Evolutionary conservation across 495 filamentous ascomycete species (phyloP).

Genomic region (Physcia stellaris): DNA sequence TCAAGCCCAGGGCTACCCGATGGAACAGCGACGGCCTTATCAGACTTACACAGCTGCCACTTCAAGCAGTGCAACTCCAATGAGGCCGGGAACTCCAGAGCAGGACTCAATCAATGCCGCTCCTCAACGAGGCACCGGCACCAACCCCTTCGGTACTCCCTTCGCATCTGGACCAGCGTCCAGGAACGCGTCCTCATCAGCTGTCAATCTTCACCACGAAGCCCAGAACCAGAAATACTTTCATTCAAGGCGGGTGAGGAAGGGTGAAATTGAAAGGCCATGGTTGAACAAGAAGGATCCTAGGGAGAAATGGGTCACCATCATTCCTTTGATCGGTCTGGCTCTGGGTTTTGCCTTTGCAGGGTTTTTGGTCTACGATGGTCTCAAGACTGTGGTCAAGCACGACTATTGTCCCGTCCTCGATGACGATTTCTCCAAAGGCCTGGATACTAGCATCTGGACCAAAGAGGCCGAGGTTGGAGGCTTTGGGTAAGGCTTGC

Average conservation of each 20-base stretch:
- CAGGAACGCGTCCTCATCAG: slow-evolving; percentile 32
- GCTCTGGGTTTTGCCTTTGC: slow-evolving; percentile 49
- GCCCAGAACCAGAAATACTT: slow-evolving; percentile 43
- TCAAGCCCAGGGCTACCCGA: no score
- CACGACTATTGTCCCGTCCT: slow-evolving; percentile 58
- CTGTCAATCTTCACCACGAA: slow-evolving; percentile 18
- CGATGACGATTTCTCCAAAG: slow-evolving; percentile 51
- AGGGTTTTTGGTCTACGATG: slow-evolving; percentile 58
- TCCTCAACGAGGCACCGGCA: no score
- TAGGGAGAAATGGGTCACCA: slow-evolving; percentile 74
- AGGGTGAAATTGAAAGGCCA: slow-evolving; percentile 55
- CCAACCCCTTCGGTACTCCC: slow-evolving; percentile 5
- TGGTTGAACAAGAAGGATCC: slow-evolving; percentile 58
- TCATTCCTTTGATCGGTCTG: slow-evolving; percentile 59
- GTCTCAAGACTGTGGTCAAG: slow-evolving; percentile 50
- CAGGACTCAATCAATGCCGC: no score
- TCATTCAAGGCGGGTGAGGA: slow-evolving; percentile 57
- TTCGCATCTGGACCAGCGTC: slow-evolving; percentile 3
- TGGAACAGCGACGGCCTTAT: no score
- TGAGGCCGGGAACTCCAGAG: no score
- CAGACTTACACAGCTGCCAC: no score
- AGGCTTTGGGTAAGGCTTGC: slow-evolving; percentile 57
- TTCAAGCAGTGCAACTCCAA: no score
- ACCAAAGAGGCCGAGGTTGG: slow-evolving; percentile 60
- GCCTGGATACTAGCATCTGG: slow-evolving; percentile 53